phyloP scores from a whole-genome alignment of 805 yeast genomes.

The Sungouiella thailandica region DNA sequence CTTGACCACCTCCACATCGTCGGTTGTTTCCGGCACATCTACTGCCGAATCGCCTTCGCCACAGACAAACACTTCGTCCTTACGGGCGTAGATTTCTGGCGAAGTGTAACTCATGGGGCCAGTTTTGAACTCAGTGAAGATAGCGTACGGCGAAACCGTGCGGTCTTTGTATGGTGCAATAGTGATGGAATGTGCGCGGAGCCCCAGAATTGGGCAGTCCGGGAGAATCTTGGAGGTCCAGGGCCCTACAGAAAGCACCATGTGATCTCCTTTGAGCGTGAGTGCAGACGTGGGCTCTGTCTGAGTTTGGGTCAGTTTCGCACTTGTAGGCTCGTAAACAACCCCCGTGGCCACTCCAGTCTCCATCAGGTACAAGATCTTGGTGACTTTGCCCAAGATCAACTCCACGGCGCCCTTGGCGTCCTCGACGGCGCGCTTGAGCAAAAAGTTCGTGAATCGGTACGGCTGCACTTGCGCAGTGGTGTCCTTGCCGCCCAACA shows the following conservation, averaged over 20 bases:
- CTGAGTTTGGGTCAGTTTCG: conserved; percentile 20
- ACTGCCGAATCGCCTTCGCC: conserved; percentile 94
- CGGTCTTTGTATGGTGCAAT: conserved; percentile 70
- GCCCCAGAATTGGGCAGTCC: conserved; percentile 89
- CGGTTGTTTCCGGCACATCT: conserved; percentile 89
- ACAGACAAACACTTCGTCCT: conserved; percentile 93
- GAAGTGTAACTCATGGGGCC: conserved; percentile 65
- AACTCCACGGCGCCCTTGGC: conserved; percentile 74
- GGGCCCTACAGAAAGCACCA: conserved; percentile 89
- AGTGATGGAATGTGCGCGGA: conserved; percentile 93
- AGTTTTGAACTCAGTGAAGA: conserved; percentile 86
- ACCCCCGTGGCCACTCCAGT: conserved; percentile 71
- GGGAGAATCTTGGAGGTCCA: conserved; percentile 93
- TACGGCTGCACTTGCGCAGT: conserved; percentile 98
- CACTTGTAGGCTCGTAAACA: conserved; percentile 48
- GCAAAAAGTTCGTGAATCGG: conserved; percentile 79
- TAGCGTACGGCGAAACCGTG: conserved; percentile 84
- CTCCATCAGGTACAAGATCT: conserved; percentile 56
- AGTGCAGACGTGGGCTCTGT: conserved; percentile 26
- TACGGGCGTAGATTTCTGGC: conserved; percentile 93
- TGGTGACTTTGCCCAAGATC: conserved; percentile 77
- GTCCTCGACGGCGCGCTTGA: conserved; percentile 69
- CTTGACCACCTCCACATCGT: conserved; percentile 82
- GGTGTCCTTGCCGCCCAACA: conserved; percentile 76
- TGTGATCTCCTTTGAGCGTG: conserved; percentile 62